phyloP scores from a whole-genome alignment of 2,329 filamentous ascomycete species.

The Beauveria sp. region DNA sequence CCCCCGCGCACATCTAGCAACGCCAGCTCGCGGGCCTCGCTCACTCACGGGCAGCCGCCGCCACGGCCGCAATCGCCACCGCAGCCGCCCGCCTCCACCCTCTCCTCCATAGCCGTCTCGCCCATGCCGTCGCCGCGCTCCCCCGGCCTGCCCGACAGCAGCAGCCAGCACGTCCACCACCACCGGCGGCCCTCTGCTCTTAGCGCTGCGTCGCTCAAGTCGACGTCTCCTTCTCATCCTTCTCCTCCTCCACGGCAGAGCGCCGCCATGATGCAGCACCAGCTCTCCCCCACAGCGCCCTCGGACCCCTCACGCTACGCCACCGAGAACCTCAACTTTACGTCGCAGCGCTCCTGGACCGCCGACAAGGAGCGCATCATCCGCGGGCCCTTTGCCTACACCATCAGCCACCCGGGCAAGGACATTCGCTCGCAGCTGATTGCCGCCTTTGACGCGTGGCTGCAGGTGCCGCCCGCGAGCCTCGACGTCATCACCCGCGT shows the following conservation, averaged over 20 bases:
- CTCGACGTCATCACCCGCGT: slow-evolving; percentile 71
- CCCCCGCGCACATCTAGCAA: slow-evolving; percentile 64
- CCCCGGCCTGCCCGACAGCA: background rate
- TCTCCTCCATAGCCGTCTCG: slow-evolving; percentile 12
- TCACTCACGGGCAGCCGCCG: background rate
- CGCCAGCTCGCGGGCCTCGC: background rate
- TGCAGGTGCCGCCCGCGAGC: slow-evolving; percentile 63
- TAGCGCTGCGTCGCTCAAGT: background rate
- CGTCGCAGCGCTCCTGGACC: slow-evolving; percentile 52
- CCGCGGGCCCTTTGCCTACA: slow-evolving; percentile 72
- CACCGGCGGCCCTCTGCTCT: background rate
- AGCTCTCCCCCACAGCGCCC: slow-evolving; percentile 26
- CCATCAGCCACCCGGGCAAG: slow-evolving; percentile 72
- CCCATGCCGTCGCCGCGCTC: slow-evolving; percentile 13
- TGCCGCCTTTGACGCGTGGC: slow-evolving; percentile 71
- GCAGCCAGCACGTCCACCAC: slow-evolving; percentile 12
- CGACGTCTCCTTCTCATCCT: background rate
- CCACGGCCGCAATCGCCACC: background rate
- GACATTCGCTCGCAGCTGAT: slow-evolving; percentile 77
- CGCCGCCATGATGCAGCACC: slow-evolving; percentile 23
- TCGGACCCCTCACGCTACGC: slow-evolving; percentile 47
- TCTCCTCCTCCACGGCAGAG: background rate
- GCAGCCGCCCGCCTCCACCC: background rate
- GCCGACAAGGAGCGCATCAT: slow-evolving; percentile 70
- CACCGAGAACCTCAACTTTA: slow-evolving; percentile 47